Percentiles rank a stretch among this genome's conserved stretches.
Evolutionary conservation across 2,329 filamentous ascomycete genomes (phyloP).

Genomic region (Pseudogymnoascus sp.): DNA sequence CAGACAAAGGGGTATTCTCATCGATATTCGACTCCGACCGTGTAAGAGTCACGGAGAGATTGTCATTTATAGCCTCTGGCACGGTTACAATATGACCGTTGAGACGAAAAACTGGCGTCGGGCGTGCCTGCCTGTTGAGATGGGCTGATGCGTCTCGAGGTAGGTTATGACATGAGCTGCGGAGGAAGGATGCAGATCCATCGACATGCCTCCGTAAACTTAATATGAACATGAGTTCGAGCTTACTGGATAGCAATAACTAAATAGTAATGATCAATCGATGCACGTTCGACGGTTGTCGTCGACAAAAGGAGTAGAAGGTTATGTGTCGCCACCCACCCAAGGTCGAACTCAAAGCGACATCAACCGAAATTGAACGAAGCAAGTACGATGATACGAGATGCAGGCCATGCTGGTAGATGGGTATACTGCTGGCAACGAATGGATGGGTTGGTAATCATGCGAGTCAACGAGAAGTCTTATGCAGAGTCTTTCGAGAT

Average conservation of each 20-base stretch:
- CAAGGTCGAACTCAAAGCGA: neutral
- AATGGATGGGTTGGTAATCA: neutral
- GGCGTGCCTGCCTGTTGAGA: neutral
- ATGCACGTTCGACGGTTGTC: neutral
- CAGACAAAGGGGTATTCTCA: slow-evolving; percentile 1
- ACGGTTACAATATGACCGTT: neutral
- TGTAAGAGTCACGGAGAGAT: neutral
- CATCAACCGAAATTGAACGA: neutral
- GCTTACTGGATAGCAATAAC: neutral
- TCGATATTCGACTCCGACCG: neutral
- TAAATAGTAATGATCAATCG: neutral
- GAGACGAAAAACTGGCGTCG: neutral
- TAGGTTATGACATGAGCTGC: neutral
- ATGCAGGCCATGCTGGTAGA: no score
- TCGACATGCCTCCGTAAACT: neutral
- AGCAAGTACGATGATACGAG: neutral
- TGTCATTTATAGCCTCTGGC: neutral
- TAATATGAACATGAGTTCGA: neutral
- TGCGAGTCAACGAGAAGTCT: neutral
- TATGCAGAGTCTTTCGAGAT: neutral
- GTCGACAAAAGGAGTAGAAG: neutral
- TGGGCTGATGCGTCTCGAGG: neutral
- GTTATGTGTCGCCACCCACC: neutral
- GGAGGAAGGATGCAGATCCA: neutral
- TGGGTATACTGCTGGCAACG: neutral